Base-by-base conservation (phyloP, 495 filamentous ascomycete genomes). In the Penicillium nucicola region DNA sequence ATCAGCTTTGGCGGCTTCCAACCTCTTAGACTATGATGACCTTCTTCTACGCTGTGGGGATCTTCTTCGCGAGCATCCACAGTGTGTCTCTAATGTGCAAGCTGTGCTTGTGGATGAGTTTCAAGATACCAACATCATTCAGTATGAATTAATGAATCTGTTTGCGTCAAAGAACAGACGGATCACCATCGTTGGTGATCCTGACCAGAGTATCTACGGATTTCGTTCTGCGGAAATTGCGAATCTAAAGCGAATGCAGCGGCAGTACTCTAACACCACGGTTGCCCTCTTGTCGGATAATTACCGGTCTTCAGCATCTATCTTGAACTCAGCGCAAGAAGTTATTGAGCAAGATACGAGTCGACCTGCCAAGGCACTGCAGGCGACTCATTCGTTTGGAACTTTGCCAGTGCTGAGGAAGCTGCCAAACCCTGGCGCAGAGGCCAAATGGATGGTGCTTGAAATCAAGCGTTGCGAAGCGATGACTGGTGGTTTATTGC, bases 121-220 rank as follows among this genome's bases (percentile, higher is more conserved):
- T 54, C 95, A 99, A 64, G 95, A 99, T 62, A 99, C 95, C 1
- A 99, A 99, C 55, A 74, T 86, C 14, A 84, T 96, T 6, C 95
- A 99, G 67, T 99, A 95, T 57, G 90, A 97, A 43, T 69, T 99
- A 39, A 97, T 97, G 92, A 85, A 83, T 42, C 79, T 95, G 5
- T 87, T 99, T 57, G 90, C 93, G 13, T 79, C 87, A 19, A 63
- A 74, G 30, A 75, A 80, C 38, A 80, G 83, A 46, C 76, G 84
- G 14, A 90, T 99, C 50, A 97, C 93, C 9, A 89, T 96, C 42
- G 95, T 99, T 13, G 93, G 95, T 12, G 93, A 99, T 62, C 95
- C 95, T 7, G 93, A 99, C 64, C 95, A 99, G 62, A 96, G 92
- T 57, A 99, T 99, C 44, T 99, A 99, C 61, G 89, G 92, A 5